Base-by-base conservation (phyloP, 1,139 yeast genomes). In the Debaryomyces subglobosus region DNA sequence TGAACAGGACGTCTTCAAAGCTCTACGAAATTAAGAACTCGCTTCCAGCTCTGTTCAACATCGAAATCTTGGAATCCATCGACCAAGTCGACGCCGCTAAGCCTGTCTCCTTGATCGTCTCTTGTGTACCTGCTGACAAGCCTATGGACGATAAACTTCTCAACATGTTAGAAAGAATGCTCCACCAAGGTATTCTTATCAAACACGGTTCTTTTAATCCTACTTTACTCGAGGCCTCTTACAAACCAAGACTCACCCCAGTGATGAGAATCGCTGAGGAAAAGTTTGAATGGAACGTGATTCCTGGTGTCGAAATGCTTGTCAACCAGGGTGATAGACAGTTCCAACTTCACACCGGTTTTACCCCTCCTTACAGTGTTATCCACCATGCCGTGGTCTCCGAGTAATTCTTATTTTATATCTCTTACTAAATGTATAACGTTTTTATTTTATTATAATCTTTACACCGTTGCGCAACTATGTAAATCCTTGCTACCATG, bases 321-420 rank as follows among this genome's bases (percentile, higher is more conserved):
- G 90, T 91, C 20, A 85, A 88, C 68, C 98, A 94, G 69, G 99
- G 98, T 47, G 84, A 89, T 44, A 89, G 82, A 52, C 98, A 94
- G 69, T 91, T 92, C 64, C 72, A 79, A 54, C 68, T 83, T 50
- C 92, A 95, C 84, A 89, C 94, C 16, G 91, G 92, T 0, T 68
- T 78, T 49, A 71, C 61, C 33, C 85, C 91, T 4, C 89, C 90
- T 23, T 85, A 82, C 65, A 67, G 72, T 33, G 78, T 77, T 13
- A 77, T 86, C 44, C 82, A 78, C 57, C 74, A 78, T 30, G 90
- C 89, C 23, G 92, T 86, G 18, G 65, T 67, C 20, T 53, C 57
- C 36, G 64, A 62, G 23, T 61, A 51, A 47, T 13, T 13, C 6
- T 16, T 18, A 24, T 15, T 44, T 23, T 20, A 25, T 20, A 25